These are phyloP conservation scores for Monosporascus ibericus DNA, from an alignment of 2,329 filamentous ascomycete species.

Conservation along the genomic window DNA sequence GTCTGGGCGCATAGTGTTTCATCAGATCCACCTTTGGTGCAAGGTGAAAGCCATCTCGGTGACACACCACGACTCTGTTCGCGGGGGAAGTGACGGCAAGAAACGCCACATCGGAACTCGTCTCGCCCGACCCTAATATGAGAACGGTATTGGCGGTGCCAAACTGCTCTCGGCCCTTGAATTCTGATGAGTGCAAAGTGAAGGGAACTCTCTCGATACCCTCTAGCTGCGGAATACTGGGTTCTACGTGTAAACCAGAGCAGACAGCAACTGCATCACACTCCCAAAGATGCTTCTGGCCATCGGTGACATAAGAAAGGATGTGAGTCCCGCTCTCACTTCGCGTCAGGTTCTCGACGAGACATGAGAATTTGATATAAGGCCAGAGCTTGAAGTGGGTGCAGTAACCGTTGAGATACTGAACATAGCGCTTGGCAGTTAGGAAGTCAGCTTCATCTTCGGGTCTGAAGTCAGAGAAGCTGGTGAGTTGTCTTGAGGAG, in stretches of 20 bases:
- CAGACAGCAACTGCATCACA: slow-evolving; percentile 43
- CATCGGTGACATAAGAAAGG: slow-evolving; percentile 9
- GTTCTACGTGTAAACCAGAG: slow-evolving; percentile 37
- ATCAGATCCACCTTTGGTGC: slow-evolving; percentile 33
- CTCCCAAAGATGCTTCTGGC: slow-evolving; percentile 18
- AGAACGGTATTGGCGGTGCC: slow-evolving; percentile 33
- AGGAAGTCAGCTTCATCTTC: slow-evolving; percentile 38
- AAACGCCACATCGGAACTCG: slow-evolving; percentile 38
- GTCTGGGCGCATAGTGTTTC: slow-evolving; percentile 1
- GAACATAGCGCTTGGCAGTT: slow-evolving; percentile 31
- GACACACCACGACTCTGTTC: slow-evolving; percentile 36
- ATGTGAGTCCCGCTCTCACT: slow-evolving; percentile 12
- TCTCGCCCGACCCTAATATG: slow-evolving; percentile 39
- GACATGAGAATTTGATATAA: slow-evolving; percentile 29
- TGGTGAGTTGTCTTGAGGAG: slow-evolving; percentile 38
- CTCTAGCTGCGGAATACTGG: slow-evolving; percentile 30
- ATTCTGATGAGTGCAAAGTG: slow-evolving; percentile 36
- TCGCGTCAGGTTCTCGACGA: slow-evolving; percentile 22
- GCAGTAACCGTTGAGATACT: slow-evolving; percentile 37
- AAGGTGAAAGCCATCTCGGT: slow-evolving; percentile 39
- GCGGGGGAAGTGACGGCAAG: slow-evolving; percentile 38
- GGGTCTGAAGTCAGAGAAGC: slow-evolving; percentile 38
- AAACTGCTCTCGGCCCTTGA: slow-evolving; percentile 38
- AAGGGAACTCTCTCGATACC: slow-evolving; percentile 31
- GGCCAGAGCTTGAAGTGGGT: slow-evolving; percentile 30